Conservation (phyloP, 2,329 filamentous ascomycete species). For the Colletotrichum sp. region DNA sequence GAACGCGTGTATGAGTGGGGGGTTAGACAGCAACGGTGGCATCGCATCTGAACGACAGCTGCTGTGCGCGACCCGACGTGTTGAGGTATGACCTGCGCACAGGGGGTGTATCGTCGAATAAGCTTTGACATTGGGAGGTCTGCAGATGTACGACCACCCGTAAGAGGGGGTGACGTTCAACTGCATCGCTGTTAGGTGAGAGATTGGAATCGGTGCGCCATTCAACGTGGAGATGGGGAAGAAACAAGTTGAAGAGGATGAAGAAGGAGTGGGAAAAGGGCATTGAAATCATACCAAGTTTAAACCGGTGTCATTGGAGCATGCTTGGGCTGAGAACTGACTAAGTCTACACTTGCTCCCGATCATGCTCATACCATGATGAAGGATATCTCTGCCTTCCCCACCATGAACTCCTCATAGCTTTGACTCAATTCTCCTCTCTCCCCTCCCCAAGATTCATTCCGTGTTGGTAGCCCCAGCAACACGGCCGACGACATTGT, state of each 20-base stretch:
- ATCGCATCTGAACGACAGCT: background rate
- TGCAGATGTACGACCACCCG: background rate
- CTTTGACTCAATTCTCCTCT: background rate
- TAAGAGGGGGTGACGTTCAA: background rate
- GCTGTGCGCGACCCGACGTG: background rate
- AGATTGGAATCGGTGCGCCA: background rate
- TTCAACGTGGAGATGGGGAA: background rate
- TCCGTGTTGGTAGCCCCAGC: conserved; percentile 65
- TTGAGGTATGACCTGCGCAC: background rate
- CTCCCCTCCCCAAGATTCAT: conserved; percentile 20
- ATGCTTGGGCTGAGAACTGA: background rate
- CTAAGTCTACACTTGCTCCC: background rate
- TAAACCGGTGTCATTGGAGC: background rate
- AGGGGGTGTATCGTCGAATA: background rate
- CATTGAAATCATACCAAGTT: background rate
- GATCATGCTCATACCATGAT: background rate
- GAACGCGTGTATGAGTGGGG: background rate
- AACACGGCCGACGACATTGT: conserved; percentile 83
- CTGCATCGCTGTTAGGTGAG: background rate
- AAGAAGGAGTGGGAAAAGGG: background rate
- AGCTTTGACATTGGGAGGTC: background rate
- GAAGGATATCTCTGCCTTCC: background rate
- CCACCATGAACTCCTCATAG: background rate
- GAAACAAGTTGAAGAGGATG: background rate
- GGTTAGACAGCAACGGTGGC: background rate